Conservation (phyloP, 1,139 yeast species). For the Arxiozyma slooffiae region DNA sequence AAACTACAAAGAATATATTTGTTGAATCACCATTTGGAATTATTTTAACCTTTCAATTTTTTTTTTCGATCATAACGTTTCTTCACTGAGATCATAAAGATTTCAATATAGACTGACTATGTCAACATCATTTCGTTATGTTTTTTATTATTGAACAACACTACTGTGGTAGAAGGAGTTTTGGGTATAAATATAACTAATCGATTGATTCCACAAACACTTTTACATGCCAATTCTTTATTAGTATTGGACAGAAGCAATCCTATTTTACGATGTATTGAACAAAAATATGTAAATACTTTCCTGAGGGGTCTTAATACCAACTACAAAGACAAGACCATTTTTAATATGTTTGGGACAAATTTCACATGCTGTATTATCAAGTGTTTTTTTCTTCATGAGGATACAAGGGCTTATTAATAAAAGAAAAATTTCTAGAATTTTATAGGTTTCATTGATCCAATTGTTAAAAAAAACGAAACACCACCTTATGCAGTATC, state of each 20-base stretch:
- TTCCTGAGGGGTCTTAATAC: slow-evolving; percentile 72
- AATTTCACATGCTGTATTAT: slow-evolving; percentile 89
- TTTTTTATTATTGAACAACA: slow-evolving; percentile 69
- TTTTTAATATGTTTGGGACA: slow-evolving; percentile 66
- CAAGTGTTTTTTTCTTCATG: slow-evolving; percentile 90
- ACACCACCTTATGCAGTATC: slow-evolving; percentile 30
- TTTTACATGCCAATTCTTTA: slow-evolving; percentile 74
- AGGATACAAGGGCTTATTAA: slow-evolving; percentile 70
- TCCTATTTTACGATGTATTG: slow-evolving; percentile 56
- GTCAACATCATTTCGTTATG: slow-evolving; percentile 91
- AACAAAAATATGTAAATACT: slow-evolving; percentile 78
- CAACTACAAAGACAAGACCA: slow-evolving; percentile 88
- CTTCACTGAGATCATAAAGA: slow-evolving; percentile 84
- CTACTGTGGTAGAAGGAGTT: slow-evolving; percentile 79
- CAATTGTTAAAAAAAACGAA: slow-evolving; percentile 13
- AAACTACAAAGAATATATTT: slow-evolving; percentile 66
- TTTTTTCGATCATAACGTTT: slow-evolving; percentile 90
- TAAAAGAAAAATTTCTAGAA: slow-evolving; percentile 53
- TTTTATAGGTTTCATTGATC: slow-evolving; percentile 61
- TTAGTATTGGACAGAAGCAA: slow-evolving; percentile 46
- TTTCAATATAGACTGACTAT: slow-evolving; percentile 70
- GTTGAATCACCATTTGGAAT: slow-evolving; percentile 89
- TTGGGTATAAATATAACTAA: slow-evolving; percentile 93
- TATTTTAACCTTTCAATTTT: slow-evolving; percentile 70
- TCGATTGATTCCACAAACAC: slow-evolving; percentile 95